These are phyloP conservation scores for Citeromyces matritensis DNA, from an alignment of 805 yeast genomes.

Conservation along the genomic window DNA sequence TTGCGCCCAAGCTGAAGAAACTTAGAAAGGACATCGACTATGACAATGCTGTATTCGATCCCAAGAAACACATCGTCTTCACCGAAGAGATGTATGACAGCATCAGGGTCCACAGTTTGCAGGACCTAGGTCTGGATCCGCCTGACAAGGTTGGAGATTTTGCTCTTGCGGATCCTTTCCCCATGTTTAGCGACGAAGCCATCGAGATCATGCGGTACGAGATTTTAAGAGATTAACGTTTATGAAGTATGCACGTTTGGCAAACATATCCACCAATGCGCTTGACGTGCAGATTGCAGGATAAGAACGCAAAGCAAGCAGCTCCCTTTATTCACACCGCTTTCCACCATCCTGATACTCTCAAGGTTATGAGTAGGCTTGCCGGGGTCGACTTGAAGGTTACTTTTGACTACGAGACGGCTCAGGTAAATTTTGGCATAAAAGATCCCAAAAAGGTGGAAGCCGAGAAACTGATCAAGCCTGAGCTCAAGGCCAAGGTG, in stretches of 20 bases:
- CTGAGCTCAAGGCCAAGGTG: slow-evolving; percentile 6
- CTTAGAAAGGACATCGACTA: too few relatives aligned
- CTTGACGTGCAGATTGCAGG: slow-evolving; percentile 34
- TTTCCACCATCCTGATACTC: slow-evolving; percentile 33
- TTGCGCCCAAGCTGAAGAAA: too few relatives aligned
- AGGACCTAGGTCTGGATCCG: slow-evolving; percentile 17
- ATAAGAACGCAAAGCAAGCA: slow-evolving; percentile 18
- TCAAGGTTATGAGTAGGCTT: slow-evolving; percentile 28
- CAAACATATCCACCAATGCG: slow-evolving; percentile 15
- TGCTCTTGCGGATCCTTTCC: slow-evolving; percentile 40
- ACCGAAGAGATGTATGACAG: slow-evolving; percentile 17
- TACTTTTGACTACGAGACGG: slow-evolving; percentile 35
- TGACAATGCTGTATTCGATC: slow-evolving; percentile 29
- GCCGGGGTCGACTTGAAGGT: slow-evolving; percentile 31
- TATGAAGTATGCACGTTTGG: slow-evolving; percentile 22
- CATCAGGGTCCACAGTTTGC: slow-evolving; percentile 19
- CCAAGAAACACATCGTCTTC: slow-evolving; percentile 18
- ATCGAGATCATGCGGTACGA: slow-evolving; percentile 38
- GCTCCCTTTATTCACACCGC: slow-evolving; percentile 31
- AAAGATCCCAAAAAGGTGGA: slow-evolving; percentile 3
- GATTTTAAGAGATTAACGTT: slow-evolving; percentile 25
- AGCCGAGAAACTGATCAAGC: slow-evolving; percentile 6
- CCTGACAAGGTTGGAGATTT: slow-evolving; percentile 17
- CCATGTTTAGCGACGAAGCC: slow-evolving; percentile 43
- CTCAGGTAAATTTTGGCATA: slow-evolving; percentile 27